Conservation (phyloP, 75 land plant genomes). For the Isoetes taiwanensis region DNA sequence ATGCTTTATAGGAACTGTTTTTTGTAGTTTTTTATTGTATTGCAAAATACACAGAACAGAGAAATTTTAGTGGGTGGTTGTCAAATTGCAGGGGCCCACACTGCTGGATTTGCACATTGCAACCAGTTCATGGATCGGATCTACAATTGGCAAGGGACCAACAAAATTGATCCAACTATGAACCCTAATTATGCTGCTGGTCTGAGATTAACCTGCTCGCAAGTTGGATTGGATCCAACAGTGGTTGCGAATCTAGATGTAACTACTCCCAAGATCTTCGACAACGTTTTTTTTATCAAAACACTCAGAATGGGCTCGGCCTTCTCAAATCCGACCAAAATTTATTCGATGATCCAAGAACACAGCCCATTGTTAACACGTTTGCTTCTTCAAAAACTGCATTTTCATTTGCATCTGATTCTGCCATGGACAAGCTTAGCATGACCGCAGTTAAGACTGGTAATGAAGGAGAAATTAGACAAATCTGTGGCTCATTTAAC, state of each 20-base stretch:
- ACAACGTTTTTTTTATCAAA: constrained; percentile 5
- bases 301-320: not conserved
- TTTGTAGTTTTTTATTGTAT: no score
- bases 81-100: constrained; percentile 6
- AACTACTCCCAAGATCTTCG: not conserved
- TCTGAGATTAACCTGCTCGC: not conserved
- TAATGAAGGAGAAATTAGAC: not conserved
- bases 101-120: constrained; percentile 4
- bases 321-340: not conserved
- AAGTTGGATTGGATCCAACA: not conserved
- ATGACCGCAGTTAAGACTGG: not conserved
- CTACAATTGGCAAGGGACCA: not conserved
- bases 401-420: not conserved
- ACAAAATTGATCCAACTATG: constrained; percentile 2
- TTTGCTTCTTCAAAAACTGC: not conserved
- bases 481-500: not conserved
- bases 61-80: no score
- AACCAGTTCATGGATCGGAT: not conserved
- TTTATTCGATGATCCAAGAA: not conserved
- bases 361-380: constrained; percentile 1
- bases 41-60: no score
- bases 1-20: no score
- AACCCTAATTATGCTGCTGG: not conserved
- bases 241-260: not conserved
- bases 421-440: not conserved